Evolutionary conservation across 1,139 yeast species (phyloP).

Genomic region (Sugiyamaella paludigena): DNA sequence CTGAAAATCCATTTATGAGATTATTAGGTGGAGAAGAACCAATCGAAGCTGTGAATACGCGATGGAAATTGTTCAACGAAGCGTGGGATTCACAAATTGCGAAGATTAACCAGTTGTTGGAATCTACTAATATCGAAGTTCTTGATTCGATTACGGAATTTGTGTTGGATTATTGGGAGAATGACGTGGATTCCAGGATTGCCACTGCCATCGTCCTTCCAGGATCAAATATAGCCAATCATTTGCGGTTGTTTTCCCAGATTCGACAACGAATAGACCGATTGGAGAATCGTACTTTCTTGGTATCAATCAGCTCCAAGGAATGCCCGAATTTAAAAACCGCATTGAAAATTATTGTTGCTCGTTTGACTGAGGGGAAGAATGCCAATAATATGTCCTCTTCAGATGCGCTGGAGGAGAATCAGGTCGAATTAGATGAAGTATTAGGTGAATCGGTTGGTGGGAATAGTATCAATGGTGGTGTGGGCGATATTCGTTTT

Average conservation of each 20-base stretch:
- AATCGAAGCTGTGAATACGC: slow-evolving; percentile 28
- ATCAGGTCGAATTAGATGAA: not conserved
- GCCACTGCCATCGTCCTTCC: slow-evolving; percentile 35
- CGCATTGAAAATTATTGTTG: slow-evolving; percentile 41
- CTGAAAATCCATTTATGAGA: slow-evolving; percentile 38
- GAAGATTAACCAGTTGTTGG: slow-evolving; percentile 26
- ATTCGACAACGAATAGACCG: slow-evolving; percentile 16
- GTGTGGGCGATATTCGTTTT: slow-evolving; percentile 21
- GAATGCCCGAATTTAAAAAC: slow-evolving; percentile 38
- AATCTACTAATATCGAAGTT: slow-evolving; percentile 24
- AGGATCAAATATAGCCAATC: slow-evolving; percentile 39
- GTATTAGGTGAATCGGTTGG: slow-evolving; percentile 14
- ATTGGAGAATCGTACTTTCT: slow-evolving; percentile 18
- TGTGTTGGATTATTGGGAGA: slow-evolving; percentile 28
- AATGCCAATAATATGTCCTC: slow-evolving; percentile 19
- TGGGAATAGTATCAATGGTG: slow-evolving; percentile 13
- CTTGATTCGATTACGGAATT: slow-evolving; percentile 28
- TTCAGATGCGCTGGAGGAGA: not conserved
- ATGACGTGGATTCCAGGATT: slow-evolving; percentile 25
- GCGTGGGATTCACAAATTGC: slow-evolving; percentile 29
- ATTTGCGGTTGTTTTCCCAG: slow-evolving; percentile 33
- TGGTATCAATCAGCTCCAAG: slow-evolving; percentile 34
- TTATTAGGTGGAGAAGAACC: slow-evolving; percentile 43
- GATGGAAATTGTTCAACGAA: slow-evolving; percentile 41
- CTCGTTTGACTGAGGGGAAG: slow-evolving; percentile 32